Conservation (phyloP, 164 flowering plant species). For the Piper longum region DNA sequence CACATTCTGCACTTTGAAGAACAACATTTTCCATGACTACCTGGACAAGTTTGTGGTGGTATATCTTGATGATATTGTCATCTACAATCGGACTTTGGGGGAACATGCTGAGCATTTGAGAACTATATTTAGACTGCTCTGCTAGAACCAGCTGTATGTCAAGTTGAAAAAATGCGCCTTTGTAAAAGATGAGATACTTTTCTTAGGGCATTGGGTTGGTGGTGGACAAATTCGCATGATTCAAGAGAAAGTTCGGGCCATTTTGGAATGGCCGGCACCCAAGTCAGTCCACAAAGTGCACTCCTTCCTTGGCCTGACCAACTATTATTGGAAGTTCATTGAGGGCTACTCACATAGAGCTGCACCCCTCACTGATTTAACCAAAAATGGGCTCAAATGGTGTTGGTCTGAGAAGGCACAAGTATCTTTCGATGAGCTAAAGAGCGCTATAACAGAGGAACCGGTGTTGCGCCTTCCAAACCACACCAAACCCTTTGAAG, state of each 20-base stretch:
- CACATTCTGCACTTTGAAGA: slow-evolving; percentile 5
- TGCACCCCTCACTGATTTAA: too few species aligned
- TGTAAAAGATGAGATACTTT: not conserved
- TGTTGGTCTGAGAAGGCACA: too few species aligned
- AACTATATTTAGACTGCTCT: not conserved
- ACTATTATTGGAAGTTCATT: too few species aligned
- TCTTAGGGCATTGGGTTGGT: slow-evolving; percentile 3
- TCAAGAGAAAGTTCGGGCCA: too few species aligned
- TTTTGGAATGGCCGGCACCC: too few species aligned
- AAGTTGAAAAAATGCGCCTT: slow-evolving; percentile 7
- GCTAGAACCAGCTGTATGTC: not conserved
- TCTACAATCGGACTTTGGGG: not conserved
- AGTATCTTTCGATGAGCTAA: too few species aligned
- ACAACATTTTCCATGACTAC: not conserved
- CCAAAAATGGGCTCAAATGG: too few species aligned
- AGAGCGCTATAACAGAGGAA: too few species aligned
- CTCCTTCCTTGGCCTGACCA: too few species aligned
- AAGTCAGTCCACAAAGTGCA: too few species aligned
- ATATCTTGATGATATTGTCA: not conserved
- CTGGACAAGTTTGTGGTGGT: slow-evolving; percentile 1
- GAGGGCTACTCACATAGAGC: too few species aligned
- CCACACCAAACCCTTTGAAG: not conserved
- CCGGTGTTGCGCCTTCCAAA: not conserved
- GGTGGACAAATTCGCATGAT: slow-evolving; percentile 1
- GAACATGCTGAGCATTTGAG: not conserved